Base-by-base conservation (phyloP, 2,329 filamentous ascomycete species). In the Cytospora mali region DNA sequence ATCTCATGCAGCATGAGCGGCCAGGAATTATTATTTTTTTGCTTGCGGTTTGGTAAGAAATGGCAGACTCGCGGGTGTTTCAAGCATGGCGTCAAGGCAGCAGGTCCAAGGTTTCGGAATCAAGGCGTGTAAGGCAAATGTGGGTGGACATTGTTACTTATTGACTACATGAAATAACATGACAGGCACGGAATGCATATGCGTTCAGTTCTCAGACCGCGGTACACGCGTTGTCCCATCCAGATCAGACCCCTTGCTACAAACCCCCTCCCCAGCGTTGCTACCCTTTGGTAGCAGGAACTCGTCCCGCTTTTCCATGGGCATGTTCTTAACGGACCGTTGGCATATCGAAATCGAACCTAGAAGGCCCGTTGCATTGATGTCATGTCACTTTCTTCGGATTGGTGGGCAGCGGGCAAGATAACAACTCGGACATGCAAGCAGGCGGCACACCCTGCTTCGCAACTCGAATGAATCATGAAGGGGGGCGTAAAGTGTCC, bases 271-370 rank as follows among this genome's bases (percentile, higher is more conserved):
- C 74, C 88, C 88, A 90, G 81, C 85, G 89, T 87, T 90, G 88
- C 88, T 87, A 83, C 86, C 86, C 83, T 84, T 81, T 84, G 88
- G 83, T 82, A 84, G 88, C 89, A 88, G 84, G 89, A 83, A 80
- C 86, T 84, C 78, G 78, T 81, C 84, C 87, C 80, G 83, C 55
- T 64, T 52, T 52, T 73, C 83, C 79, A 81, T 89, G 85, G 84
- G 85, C 82, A 78, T 81, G 84, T 82, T 79, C 81, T 88, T 89
- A 91, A 92, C 89, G 89, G 89, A 92, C 86, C 89, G 87, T 89
- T 91, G 89, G 89, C 74, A 92, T 81, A 90, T 79, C 69, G 9
- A 79, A 67, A 66, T 72, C 73, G 72, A 70, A 62, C 67, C 69
- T 65, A 76, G 76, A 77, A 78, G 75, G 75, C 75, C 70, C 63